Percentiles rank a stretch among this genome's conserved stretches.
phyloP scores from a whole-genome alignment of 768 basidiomycete species.

The Leccinellum luteum region DNA sequence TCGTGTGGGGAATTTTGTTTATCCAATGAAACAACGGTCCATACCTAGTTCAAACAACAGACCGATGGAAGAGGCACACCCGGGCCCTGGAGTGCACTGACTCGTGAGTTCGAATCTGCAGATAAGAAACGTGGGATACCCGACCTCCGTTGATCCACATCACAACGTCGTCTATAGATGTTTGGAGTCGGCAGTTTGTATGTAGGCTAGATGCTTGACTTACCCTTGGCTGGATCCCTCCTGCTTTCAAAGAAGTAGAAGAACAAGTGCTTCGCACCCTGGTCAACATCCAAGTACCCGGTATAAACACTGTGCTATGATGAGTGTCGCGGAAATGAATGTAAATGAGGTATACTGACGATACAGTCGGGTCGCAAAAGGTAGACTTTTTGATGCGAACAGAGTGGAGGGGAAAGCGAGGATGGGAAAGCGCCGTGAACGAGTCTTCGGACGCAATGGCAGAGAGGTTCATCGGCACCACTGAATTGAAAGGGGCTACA shows the following conservation, averaged over 20 bases:
- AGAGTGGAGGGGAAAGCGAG: constrained; percentile 50
- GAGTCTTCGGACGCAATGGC: constrained; percentile 24
- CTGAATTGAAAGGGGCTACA: background rate
- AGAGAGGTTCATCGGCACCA: constrained; percentile 19
- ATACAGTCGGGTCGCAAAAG: constrained; percentile 64
- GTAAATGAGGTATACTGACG: constrained; percentile 9
- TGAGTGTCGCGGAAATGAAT: background rate
- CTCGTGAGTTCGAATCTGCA: background rate
- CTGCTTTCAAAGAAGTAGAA: constrained; percentile 65
- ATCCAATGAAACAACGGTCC: background rate
- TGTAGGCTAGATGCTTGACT: background rate
- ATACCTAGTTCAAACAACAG: constrained; percentile 59
- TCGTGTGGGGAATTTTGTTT: constrained; percentile 6
- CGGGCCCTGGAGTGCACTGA: constrained; percentile 44
- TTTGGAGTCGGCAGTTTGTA: background rate
- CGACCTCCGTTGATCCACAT: constrained; percentile 70
- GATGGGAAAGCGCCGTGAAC: constrained; percentile 44
- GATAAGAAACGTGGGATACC: constrained; percentile 13
- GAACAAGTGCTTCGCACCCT: constrained; percentile 50
- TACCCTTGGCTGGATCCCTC: constrained; percentile 40
- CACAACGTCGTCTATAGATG: constrained; percentile 52
- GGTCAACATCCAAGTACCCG: constrained; percentile 46
- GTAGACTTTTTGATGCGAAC: constrained; percentile 58
- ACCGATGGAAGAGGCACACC: constrained; percentile 52
- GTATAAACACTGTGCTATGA: constrained; percentile 38